Base-by-base conservation (phyloP, 805 yeast genomes). In the Komagataella pseudopastoris region DNA sequence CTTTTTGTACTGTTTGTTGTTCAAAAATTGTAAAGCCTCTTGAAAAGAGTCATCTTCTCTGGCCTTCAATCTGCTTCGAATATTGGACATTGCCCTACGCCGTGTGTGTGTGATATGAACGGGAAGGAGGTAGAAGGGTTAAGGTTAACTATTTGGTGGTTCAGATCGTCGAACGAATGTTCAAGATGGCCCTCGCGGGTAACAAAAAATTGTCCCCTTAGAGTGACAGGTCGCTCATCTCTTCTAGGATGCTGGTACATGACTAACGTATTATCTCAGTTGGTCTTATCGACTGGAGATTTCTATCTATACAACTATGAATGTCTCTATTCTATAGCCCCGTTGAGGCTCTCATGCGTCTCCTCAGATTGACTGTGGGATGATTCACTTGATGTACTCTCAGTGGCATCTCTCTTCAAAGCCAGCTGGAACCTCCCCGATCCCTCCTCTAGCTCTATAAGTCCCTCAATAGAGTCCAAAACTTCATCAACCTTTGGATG, bases 1-100 rank as follows among this genome's bases (percentile, higher is more conserved):
- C 60, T 91, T 89, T 63, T 87, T 87, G 71, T 90, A 90, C 65
- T 88, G 89, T 64, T 87, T 88, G 49, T 75, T 63, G 62, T 93
- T 98, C 60, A 88, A 93, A 30, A 86, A 74, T 58, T 80, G 80
- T 59, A 93, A 73, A 1, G 96, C 96, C 57, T 84, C 86, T 53
- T 83, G 76, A 70, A 91, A 89, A 56, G 78, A 78, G 36, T 75
- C 72, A 52, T 85, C 91, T 56, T 88, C 96, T 64, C 86, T 88
- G 36, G 49, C 20, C 39, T 8, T 30, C 12, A 30, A 10, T 30
- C 39, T 30, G 39, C 39, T 30, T 30, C 39, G 39, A 10, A 30
- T 30, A 8, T n/a, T 30, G 39, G 39, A 30, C 39, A 30, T 30
- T 8, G 14, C 39, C 14, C 23, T 44, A 3, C 7, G 45, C 36